Evolutionary conservation across 208 protist genomes (phyloP).

Genomic region (Acanthamoeba rhysodes): DNA sequence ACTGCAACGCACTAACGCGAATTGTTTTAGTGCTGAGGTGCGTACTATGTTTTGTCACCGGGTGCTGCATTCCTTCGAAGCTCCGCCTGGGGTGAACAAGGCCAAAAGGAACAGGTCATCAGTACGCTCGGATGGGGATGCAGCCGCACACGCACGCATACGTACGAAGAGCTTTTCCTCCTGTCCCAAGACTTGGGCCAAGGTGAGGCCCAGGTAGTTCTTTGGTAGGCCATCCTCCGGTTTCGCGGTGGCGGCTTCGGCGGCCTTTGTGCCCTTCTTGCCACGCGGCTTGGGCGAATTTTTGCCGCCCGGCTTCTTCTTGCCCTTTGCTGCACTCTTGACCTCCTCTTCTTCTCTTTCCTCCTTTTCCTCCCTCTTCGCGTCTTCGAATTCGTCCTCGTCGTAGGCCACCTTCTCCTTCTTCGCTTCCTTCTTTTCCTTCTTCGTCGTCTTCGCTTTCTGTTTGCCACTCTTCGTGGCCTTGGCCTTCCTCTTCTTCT

Average conservation of each 20-base stretch:
- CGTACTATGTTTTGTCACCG: slow-evolving; percentile 48
- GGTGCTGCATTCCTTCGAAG: not conserved
- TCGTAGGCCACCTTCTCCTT: not conserved
- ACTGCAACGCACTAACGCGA: not conserved
- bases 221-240: not conserved
- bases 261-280: not conserved
- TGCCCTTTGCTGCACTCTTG: not conserved
- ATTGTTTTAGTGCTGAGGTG: not conserved
- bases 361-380: not conserved
- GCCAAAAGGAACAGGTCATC: not conserved
- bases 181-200: slow-evolving; percentile 10
- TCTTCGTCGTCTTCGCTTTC: not conserved
- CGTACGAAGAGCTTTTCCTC: slow-evolving; percentile 17
- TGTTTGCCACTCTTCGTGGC: not conserved
- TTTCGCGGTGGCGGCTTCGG: not conserved
- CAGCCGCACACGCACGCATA: too few relatives aligned
- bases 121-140: too few relatives aligned
- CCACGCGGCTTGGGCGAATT: not conserved
- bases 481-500: not conserved
- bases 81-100: not conserved
- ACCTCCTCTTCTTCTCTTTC: not conserved
- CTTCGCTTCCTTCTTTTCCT: not conserved
- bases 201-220: slow-evolving; percentile 45
- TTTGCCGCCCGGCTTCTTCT: not conserved
- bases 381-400: not conserved